Evolutionary conservation across 2,329 filamentous ascomycete species (phyloP).

Genomic region (Trichocomaceae sp.): DNA sequence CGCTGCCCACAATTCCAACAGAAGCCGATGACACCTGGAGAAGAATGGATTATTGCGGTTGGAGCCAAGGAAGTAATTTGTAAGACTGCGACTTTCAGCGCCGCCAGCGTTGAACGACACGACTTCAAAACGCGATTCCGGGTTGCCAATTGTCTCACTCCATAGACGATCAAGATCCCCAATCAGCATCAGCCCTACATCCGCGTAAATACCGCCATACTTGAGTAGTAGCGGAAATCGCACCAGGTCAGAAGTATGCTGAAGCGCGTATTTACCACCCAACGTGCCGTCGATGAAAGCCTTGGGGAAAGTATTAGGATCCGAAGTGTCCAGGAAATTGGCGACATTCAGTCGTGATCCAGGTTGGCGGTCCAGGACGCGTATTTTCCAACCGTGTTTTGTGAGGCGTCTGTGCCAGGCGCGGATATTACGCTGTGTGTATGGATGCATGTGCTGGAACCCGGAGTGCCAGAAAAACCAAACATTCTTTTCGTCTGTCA

Average conservation of each 20-base stretch:
- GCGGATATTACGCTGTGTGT: constrained; percentile 48
- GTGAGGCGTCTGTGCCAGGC: constrained; percentile 50
- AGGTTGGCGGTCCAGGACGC: constrained; percentile 44
- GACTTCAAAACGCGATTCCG: constrained; percentile 43
- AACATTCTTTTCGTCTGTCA: constrained; percentile 46
- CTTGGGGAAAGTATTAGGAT: constrained; percentile 41
- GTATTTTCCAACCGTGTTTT: constrained; percentile 48
- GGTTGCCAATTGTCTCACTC: constrained; percentile 44
- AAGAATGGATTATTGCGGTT: constrained; percentile 44
- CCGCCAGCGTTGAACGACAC: constrained; percentile 42
- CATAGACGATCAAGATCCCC: constrained; percentile 52
- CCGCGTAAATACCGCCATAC: constrained; percentile 54
- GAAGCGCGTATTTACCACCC: constrained; percentile 44
- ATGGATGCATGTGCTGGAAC: constrained; percentile 44
- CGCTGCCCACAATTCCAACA: constrained; percentile 48
- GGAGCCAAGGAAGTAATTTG: constrained; percentile 46
- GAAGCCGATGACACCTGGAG: constrained; percentile 42
- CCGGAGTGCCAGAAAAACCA: constrained; percentile 56
- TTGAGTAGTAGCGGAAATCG: constrained; percentile 51
- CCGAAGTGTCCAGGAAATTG: constrained; percentile 44
- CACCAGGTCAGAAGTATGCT: constrained; percentile 54
- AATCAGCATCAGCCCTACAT: constrained; percentile 53
- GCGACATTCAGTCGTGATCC: constrained; percentile 44
- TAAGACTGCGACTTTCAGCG: constrained; percentile 31
- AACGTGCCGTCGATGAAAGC: constrained; percentile 48